Conservation (phyloP, 345 rosid species). For the Boechera retrofracta region DNA sequence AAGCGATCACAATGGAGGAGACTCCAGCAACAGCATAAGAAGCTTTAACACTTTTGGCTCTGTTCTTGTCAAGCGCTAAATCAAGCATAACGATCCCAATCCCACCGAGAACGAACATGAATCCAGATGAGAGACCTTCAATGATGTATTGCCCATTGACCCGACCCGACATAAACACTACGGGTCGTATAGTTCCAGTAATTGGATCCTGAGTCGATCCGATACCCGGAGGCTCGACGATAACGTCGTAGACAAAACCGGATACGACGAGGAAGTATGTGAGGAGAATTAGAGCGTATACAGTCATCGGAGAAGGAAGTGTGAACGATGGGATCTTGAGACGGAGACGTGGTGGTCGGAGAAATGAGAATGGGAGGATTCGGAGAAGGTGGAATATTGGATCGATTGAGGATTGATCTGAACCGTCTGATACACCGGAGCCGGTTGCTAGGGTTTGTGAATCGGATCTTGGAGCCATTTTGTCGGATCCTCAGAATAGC, state of each 20-base stretch:
- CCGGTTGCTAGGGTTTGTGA: conserved; percentile 1
- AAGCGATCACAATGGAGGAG: conserved; percentile 63
- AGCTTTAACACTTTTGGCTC: conserved; percentile 67
- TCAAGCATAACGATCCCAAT: conserved; percentile 76
- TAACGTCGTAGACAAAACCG: conserved; percentile 84
- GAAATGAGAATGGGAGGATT: conserved; percentile 61
- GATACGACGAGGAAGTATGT: conserved; percentile 89
- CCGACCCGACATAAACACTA: conserved; percentile 82
- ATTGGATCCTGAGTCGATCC: conserved; percentile 82
- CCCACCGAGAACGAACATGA: conserved; percentile 89
- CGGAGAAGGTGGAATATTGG: conserved; percentile 65
- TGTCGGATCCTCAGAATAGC: conserved; percentile 6
- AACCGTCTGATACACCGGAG: conserved; percentile 11
- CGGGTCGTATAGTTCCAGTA: conserved; percentile 81
- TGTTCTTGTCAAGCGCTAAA: conserved; percentile 75
- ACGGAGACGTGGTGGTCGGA: conserved; percentile 84
- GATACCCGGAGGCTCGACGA: conserved; percentile 90
- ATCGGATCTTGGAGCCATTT: conserved; percentile 43
- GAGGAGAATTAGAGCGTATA: conserved; percentile 72
- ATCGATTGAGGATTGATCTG: conserved; percentile 49
- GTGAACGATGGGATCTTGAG: conserved; percentile 74
- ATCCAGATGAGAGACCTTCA: conserved; percentile 91
- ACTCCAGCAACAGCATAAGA: conserved; percentile 77
- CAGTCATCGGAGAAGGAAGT: conserved; percentile 88
- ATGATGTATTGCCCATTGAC: conserved; percentile 94